Evolutionary conservation across 179 eudicot genomes (phyloP), one percentile per base, ranked within the genome.

Genomic region (Amaranthus tricolor): DNA sequence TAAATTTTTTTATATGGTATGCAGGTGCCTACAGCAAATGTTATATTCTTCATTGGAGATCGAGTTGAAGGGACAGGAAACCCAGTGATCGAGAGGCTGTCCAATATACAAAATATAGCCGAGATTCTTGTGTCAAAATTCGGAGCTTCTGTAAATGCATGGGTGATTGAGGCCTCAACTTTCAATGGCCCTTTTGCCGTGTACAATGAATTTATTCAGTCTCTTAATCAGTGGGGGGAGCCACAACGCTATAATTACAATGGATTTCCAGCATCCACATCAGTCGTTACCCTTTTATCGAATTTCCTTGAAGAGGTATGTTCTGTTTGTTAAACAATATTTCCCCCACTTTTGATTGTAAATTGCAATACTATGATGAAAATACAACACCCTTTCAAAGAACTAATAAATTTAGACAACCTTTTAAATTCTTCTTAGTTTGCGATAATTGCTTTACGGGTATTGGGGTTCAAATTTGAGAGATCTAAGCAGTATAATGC

Each of bases 161-260:
- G 89, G 88, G 96, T 90, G 79, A 84, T 94, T 52, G 96, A 90
- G 85, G 93, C 98, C 76, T 81, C 96, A 47, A 79, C 88, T 75
- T 94, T 88, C 70, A 92, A 84, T 77, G 97, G 96, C 49, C 95
- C 97, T 58, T 94, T 92, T 78, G 96, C 98, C 74, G 84, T 89
- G 40, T 92, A 90, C 73, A 88, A 83, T 75, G 93, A 89, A 69
- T 88, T 90, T 24, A 76, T 92, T 55, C 90, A 89, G 7, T 85
- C 88, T 54, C 76, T 90, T 66, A 90, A 87, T 76, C 73, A 75
- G 58, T 45, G 74, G 83, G 97, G 98, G 13, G 98, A 92, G 77
- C 98, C 98, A 14, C 78, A 85, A 70, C 76, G 75, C 31, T 92
- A 92, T 80, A 81, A 81, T 11, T 80, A 94, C 61, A 52, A 66